Evolutionary conservation across 176 grass and related monocot species (phyloP).

Genomic region (Bothriochloa decipiens): DNA sequence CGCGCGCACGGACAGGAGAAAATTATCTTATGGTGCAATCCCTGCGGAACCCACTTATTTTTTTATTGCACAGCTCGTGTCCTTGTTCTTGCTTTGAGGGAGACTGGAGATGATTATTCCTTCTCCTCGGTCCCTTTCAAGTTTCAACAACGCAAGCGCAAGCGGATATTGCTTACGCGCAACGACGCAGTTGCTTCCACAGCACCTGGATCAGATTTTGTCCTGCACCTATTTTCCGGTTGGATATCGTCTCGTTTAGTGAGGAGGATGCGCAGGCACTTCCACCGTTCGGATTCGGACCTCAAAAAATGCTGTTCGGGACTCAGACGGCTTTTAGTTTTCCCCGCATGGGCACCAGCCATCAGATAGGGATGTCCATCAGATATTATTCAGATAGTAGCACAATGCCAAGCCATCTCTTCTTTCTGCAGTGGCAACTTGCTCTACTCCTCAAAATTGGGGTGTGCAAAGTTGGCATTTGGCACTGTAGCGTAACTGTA

Average conservation of each 20-base stretch:
- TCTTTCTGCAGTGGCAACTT: not conserved
- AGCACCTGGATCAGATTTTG: slow-evolving; percentile 3
- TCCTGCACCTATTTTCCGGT: not conserved
- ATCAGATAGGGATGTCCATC: not conserved
- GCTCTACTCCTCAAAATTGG: no score
- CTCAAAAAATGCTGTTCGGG: not conserved
- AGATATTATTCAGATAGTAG: not conserved
- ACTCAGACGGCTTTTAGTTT: not conserved
- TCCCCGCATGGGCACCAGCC: not conserved
- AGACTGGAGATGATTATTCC: not conserved
- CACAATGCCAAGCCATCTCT: not conserved
- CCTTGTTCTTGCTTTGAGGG: not conserved
- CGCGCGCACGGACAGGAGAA: not conserved
- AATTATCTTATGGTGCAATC: slow-evolving; percentile 8
- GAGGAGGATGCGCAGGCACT: not conserved
- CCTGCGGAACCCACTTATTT: not conserved
- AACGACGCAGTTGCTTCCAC: not conserved
- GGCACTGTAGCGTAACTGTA: no score
- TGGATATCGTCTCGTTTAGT: not conserved
- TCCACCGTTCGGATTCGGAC: not conserved
- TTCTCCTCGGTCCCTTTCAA: not conserved
- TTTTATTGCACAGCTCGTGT: not conserved
- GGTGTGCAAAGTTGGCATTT: no score
- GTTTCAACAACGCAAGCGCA: not conserved
- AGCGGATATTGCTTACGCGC: no score